phyloP scores from a whole-genome alignment of 2,329 filamentous ascomycete genomes.

The Colletotrichum musicola region DNA sequence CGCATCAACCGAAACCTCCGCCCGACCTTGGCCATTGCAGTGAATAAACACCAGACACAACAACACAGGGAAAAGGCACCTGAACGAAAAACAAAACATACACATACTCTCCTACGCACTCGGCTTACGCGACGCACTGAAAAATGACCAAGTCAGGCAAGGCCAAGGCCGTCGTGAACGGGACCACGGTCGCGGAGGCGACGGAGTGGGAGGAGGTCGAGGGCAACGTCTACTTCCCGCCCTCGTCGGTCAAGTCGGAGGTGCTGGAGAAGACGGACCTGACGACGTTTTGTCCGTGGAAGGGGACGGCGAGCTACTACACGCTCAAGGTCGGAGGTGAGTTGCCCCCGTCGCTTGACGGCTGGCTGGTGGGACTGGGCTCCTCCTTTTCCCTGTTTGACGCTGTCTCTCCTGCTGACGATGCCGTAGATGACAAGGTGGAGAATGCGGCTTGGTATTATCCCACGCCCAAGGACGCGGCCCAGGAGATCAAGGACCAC shows the following conservation, averaged over 20 bases:
- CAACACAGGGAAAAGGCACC: not conserved
- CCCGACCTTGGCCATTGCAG: not conserved
- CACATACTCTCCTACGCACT: not conserved
- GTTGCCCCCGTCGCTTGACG: slow-evolving; percentile 16
- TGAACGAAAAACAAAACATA: not conserved
- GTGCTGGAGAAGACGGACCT: slow-evolving; percentile 59
- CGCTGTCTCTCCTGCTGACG: slow-evolving; percentile 6
- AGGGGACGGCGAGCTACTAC: slow-evolving; percentile 70
- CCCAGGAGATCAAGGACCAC: slow-evolving; percentile 64
- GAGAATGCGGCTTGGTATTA: slow-evolving; percentile 72
- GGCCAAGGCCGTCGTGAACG: slow-evolving; percentile 61
- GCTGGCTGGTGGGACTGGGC: no score
- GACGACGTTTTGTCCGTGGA: slow-evolving; percentile 67
- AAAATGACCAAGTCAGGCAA: slow-evolving; percentile 44
- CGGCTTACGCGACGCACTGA: no score
- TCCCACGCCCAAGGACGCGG: slow-evolving; percentile 60
- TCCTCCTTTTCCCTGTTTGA: no score
- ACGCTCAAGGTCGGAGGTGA: slow-evolving; percentile 62
- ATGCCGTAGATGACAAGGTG: slow-evolving; percentile 55
- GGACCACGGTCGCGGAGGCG: slow-evolving; percentile 63
- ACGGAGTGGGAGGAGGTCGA: slow-evolving; percentile 67
- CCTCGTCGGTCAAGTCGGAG: slow-evolving; percentile 57
- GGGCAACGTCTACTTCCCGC: slow-evolving; percentile 69
- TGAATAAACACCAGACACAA: not conserved
- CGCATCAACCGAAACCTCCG: not conserved